These are phyloP conservation scores for Thalassiosira livingstoniorum DNA, from an alignment of 352 stramenopile genomes.

Conservation along the genomic window DNA sequence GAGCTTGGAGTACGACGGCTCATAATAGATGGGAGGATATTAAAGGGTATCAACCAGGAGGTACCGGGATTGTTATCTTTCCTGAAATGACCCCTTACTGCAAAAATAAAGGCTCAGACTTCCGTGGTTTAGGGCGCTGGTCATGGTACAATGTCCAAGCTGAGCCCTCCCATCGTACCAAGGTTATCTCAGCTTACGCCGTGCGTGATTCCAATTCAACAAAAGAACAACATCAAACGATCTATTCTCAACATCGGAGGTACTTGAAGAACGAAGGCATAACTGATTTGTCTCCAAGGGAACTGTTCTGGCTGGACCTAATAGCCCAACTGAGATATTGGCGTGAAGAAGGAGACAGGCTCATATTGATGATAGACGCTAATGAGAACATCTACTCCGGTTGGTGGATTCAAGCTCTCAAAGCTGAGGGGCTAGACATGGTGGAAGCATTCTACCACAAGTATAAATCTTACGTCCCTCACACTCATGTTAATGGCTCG, in stretches of 20 bases:
- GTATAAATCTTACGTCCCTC: background rate
- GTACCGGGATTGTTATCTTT: background rate
- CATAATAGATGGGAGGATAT: background rate
- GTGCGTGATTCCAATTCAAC: background rate
- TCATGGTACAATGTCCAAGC: background rate
- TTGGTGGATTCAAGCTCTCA: background rate
- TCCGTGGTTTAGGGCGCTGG: background rate
- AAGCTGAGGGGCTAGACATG: background rate
- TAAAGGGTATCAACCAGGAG: background rate
- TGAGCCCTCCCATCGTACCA: background rate
- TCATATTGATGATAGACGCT: constrained; percentile 23
- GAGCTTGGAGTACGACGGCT: background rate
- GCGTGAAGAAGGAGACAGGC: background rate
- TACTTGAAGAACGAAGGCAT: constrained; percentile 23
- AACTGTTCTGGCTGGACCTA: constrained; percentile 8
- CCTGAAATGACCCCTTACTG: background rate
- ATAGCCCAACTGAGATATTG: background rate
- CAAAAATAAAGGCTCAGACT: background rate
- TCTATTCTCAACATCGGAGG: constrained; percentile 27
- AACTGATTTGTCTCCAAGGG: background rate
- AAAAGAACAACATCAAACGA: constrained; percentile 1
- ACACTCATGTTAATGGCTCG: constrained; percentile 5
- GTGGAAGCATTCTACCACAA: background rate
- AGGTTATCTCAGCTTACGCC: constrained; percentile 21
- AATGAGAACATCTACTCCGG: constrained; percentile 23